Base-by-base conservation (phyloP, 495 filamentous ascomycete species). In the Penicillium tannophilum region DNA sequence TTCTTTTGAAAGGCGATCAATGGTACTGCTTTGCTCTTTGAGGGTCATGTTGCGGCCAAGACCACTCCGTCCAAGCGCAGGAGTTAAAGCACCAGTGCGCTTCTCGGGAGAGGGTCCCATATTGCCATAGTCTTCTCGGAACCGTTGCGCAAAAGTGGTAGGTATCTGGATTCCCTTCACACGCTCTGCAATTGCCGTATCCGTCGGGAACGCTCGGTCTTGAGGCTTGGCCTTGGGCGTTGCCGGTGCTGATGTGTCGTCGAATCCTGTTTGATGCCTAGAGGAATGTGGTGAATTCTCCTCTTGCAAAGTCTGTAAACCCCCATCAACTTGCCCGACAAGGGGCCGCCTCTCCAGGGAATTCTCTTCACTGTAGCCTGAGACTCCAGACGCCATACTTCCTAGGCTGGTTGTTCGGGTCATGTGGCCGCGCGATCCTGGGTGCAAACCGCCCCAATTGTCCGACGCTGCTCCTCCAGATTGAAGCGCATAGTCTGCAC, bases 1-100 rank as follows among this genome's bases (percentile, higher is more conserved):
- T 52, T 84, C 81, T 74, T 98, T 98, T 58, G 90, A 92, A 6
- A 98, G 82, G 28, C 92, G 86, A 69, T 98, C 94, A 59, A 98
- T 97, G 23, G 92, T 97, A 68, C 89, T 94, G 62, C 91, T 96
- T 72, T 98, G 94, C 70, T 98, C 94, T 72, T 98, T 97, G 14
- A 98, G 77, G 0, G 95, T 98, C 77, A 98, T 81, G 61, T 86
- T 94, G 64, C 88, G 91, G 42, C 89, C 46, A 30, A 49, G 26
- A 8, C 49, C 90, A 53, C 84, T 84, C 36, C 86, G 80, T 36
- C 83, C 70, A 55, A 79, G 80, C 17, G 75, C 79, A 11, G 86
- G 81, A 7, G 86, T 79, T 42, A 72, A 76, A 24, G 78, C 69
- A 17, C 72, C 75, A 7, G 73, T 61, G 51, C 70, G 82, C 75